Evolutionary conservation across 495 filamentous ascomycete genomes (phyloP).

Genomic region (Daldinia bambusicola): DNA sequence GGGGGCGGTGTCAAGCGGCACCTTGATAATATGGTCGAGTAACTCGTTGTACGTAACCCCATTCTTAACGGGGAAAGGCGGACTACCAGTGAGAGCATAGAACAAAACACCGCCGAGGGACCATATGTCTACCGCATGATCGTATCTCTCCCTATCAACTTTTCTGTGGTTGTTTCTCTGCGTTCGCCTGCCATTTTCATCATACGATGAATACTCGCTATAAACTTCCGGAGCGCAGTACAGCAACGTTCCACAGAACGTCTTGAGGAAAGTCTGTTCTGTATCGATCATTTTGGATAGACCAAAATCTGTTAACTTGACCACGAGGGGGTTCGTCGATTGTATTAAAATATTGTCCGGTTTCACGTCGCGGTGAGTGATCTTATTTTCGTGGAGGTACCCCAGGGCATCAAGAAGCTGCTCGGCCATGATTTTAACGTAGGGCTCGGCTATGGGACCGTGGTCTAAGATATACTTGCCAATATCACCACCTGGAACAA

Average conservation of each 20-base stretch:
- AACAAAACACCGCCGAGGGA: conserved; percentile 92
- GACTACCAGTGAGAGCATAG: conserved; percentile 75
- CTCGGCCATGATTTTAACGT: conserved; percentile 72
- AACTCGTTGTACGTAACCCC: conserved; percentile 67
- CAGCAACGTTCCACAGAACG: conserved; percentile 93
- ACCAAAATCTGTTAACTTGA: conserved; percentile 96
- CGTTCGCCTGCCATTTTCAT: conserved; percentile 56
- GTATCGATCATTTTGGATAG: conserved; percentile 91
- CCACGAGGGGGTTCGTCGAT: conserved; percentile 73
- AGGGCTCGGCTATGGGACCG: conserved; percentile 70
- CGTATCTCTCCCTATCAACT: conserved; percentile 69
- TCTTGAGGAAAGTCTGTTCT: conserved; percentile 89
- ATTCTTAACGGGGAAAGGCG: conserved; percentile 78
- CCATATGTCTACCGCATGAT: conserved; percentile 93
- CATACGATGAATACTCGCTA: conserved; percentile 76
- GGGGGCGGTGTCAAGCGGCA: conserved; percentile 68
- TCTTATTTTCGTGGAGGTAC: conserved; percentile 86
- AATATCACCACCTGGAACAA: conserved; percentile 85
- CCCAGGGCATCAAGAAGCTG: conserved; percentile 84
- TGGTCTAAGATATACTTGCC: conserved; percentile 70
- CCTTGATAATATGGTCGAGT: conserved; percentile 85
- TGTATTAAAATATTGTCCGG: conserved; percentile 94
- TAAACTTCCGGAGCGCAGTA: conserved; percentile 98
- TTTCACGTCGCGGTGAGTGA: conserved; percentile 97
- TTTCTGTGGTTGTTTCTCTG: conserved; percentile 50